A percentile compares a stretch with the other conserved stretches of the same genome.
Evolutionary conservation across 169 alveolate species (phyloP).

Genomic region (Perkinsus olseni): DNA sequence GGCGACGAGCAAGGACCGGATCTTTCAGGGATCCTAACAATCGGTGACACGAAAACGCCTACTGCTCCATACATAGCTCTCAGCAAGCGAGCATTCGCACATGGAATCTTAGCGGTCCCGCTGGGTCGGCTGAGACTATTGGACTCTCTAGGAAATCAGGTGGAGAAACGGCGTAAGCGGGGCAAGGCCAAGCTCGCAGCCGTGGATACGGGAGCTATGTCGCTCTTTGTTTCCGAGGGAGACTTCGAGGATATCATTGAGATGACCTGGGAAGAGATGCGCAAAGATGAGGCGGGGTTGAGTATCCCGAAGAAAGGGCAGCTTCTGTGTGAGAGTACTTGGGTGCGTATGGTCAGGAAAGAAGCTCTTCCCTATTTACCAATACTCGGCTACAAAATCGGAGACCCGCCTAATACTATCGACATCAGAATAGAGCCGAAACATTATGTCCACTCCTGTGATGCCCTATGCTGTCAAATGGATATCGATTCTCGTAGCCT

Average conservation of each 20-base stretch:
- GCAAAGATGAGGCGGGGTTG: too few species aligned
- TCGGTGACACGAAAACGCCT: not conserved
- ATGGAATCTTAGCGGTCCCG: too few species aligned
- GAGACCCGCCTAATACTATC: not conserved
- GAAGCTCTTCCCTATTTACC: not conserved
- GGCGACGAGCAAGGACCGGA: not conserved
- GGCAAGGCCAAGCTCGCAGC: too few species aligned
- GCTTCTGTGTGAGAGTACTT: not conserved
- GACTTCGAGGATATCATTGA: too few species aligned
- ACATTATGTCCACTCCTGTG: not conserved
- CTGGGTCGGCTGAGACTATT: too few species aligned
- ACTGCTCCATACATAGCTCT: not conserved
- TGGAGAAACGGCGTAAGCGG: too few species aligned
- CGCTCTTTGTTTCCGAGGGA: too few species aligned
- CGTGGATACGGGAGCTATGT: too few species aligned
- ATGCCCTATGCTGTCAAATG: too few species aligned
- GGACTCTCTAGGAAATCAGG: too few species aligned
- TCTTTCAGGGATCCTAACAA: not conserved
- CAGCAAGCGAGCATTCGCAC: not conserved
- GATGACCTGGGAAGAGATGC: too few species aligned
- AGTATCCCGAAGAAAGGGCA: not conserved
- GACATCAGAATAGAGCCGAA: not conserved
- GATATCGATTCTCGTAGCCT: not conserved
- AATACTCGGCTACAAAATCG: not conserved
- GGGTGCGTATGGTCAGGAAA: not conserved